Evolutionary conservation across 2,329 filamentous ascomycete species (phyloP).

Genomic region (Aspergillus fischeri): DNA sequence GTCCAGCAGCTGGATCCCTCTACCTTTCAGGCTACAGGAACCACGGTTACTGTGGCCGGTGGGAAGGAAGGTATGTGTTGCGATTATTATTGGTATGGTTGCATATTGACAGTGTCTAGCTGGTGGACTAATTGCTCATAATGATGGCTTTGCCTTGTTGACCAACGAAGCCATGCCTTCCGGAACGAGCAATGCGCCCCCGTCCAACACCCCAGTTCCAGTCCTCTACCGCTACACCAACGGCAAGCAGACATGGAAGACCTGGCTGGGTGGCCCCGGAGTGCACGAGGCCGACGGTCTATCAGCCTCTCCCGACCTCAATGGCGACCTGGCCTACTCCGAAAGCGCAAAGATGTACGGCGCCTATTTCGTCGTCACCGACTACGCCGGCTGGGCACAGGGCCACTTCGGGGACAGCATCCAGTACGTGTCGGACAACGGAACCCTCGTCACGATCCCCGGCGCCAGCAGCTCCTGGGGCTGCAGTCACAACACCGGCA

Average conservation of each 20-base stretch:
- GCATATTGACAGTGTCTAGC: constrained; percentile 27
- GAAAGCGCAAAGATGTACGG: constrained; percentile 54
- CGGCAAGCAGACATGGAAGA: constrained; percentile 56
- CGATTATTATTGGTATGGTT: neutral
- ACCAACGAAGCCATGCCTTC: constrained; percentile 55
- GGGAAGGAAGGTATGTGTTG: constrained; percentile 47
- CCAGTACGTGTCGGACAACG: constrained; percentile 47
- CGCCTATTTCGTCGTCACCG: constrained; percentile 60
- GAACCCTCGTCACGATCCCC: constrained; percentile 48
- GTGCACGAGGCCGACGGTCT: constrained; percentile 47
- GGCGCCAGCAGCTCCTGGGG: constrained; percentile 57
- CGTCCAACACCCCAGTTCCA: constrained; percentile 49
- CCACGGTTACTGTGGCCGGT: constrained; percentile 48
- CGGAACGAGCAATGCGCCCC: constrained; percentile 46
- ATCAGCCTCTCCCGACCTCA: constrained; percentile 54
- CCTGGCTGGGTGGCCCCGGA: constrained; percentile 55
- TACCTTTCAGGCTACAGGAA: constrained; percentile 53
- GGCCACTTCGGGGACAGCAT: constrained; percentile 60
- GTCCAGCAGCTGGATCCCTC: constrained; percentile 54
- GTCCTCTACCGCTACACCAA: constrained; percentile 57
- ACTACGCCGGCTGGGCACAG: constrained; percentile 50
- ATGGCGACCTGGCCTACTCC: constrained; percentile 60
- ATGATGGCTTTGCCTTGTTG: constrained; percentile 60
- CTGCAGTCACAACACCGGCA: constrained; percentile 63
- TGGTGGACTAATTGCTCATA: constrained; percentile 58